These are phyloP conservation scores for Fistulifera solaris DNA, from an alignment of 108 stramenopile species.

Conservation along the genomic window DNA sequence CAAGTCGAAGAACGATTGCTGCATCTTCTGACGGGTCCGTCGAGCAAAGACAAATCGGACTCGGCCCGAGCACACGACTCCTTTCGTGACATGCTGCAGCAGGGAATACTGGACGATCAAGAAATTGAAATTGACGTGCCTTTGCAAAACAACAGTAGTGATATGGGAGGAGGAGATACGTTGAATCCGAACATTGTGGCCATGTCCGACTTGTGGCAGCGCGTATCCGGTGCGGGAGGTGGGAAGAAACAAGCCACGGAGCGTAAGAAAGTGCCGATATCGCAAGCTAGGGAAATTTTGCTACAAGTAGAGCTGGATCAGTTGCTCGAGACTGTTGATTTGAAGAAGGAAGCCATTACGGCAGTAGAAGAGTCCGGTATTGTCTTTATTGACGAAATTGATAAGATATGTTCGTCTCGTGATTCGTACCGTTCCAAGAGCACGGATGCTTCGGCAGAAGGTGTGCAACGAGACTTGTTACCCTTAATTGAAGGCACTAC, in stretches of 20 bases:
- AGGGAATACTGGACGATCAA: conserved; percentile 88
- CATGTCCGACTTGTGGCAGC: conserved; percentile 60
- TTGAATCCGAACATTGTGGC: conserved; percentile 56
- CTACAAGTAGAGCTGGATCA: conserved; percentile 91
- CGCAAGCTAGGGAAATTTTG: conserved; percentile 86
- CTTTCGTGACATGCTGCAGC: conserved; percentile 79
- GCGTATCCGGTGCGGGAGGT: conserved; percentile 28
- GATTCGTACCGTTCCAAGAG: conserved; percentile 65
- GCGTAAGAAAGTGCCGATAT: conserved; percentile 75
- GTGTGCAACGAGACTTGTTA: conserved; percentile 96
- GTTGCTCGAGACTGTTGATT: conserved; percentile 79
- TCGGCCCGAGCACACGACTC: conserved; percentile 40
- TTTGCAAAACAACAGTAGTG: conserved; percentile 17
- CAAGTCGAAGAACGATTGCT: conserved; percentile 88
- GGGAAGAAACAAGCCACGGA: conserved; percentile 55
- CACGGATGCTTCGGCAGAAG: conserved; percentile 96
- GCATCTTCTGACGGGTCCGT: conserved; percentile 78
- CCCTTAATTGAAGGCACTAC: conserved; percentile 97
- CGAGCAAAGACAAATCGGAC: not conserved
- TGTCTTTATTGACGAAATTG: conserved; percentile 99
- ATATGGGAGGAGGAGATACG: conserved; percentile 24
- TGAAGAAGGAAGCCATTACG: conserved; percentile 89
- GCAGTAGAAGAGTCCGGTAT: conserved; percentile 97
- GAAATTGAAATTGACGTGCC: conserved; percentile 88
- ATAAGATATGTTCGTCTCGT: conserved; percentile 91